These are phyloP conservation scores for Alternaria solani DNA, from an alignment of 2,329 filamentous ascomycete species.

Conservation along the genomic window DNA sequence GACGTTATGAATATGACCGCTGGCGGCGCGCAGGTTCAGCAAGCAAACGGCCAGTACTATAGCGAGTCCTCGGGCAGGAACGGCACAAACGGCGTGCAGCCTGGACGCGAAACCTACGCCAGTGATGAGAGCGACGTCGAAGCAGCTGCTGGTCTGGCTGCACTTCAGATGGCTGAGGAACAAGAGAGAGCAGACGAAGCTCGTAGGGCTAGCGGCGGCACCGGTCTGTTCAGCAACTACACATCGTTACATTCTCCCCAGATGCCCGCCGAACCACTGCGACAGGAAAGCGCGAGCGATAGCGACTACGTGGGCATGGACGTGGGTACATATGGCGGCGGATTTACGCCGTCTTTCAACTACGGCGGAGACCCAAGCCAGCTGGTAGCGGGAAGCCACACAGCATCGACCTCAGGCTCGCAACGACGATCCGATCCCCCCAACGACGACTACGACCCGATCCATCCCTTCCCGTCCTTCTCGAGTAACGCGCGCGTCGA, in stretches of 20 bases:
- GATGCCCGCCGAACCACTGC: conserved; percentile 43
- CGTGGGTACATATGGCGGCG: conserved; percentile 76
- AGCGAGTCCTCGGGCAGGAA: conserved; percentile 35
- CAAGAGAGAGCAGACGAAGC: conserved; percentile 69
- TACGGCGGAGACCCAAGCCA: conserved; percentile 64
- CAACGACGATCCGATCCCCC: conserved; percentile 55
- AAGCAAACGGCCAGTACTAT: conserved; percentile 46
- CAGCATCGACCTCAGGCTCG: conserved; percentile 56
- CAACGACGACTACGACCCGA: conserved; percentile 56
- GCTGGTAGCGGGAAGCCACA: conserved; percentile 51
- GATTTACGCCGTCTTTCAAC: conserved; percentile 68
- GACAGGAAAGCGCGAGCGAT: conserved; percentile 59
- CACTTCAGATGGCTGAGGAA: conserved; percentile 84
- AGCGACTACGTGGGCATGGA: conserved; percentile 77
- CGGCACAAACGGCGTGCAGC: conserved; percentile 58
- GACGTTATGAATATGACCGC: conserved; percentile 62
- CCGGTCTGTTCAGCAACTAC: conserved; percentile 62
- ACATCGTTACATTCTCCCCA: conserved; percentile 53
- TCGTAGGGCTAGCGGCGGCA: conserved; percentile 66
- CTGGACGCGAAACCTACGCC: conserved; percentile 38
- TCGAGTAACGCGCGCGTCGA: conserved; percentile 76
- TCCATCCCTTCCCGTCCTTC: conserved; percentile 66
- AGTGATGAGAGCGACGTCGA: conserved; percentile 87
- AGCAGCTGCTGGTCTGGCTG: conserved; percentile 81
- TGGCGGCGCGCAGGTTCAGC: conserved; percentile 42